Percentiles rank a stretch among this genome's conserved stretches.
Conservation (phyloP, 2,329 filamentous ascomycete species). For the Ophiostoma triangulosporum region DNA sequence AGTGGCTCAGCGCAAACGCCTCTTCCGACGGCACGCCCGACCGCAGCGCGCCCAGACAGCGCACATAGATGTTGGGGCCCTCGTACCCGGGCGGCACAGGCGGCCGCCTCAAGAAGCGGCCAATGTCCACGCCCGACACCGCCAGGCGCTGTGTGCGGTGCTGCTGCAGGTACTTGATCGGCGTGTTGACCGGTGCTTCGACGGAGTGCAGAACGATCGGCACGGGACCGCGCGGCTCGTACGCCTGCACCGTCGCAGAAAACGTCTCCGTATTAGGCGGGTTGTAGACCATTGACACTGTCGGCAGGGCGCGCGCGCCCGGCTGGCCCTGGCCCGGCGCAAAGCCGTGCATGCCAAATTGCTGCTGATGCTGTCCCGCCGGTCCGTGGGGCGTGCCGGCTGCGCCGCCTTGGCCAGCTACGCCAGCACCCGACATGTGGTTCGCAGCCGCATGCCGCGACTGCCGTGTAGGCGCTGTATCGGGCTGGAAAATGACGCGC, state of each 20-base stretch:
- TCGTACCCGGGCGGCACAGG: conserved; percentile 45
- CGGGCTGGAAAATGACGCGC: conserved; percentile 72
- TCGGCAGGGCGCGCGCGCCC: conserved; percentile 13
- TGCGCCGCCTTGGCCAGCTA: neutral
- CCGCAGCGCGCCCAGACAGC: conserved; percentile 70
- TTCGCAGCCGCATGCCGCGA: conserved; percentile 43
- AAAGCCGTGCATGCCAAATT: conserved; percentile 10
- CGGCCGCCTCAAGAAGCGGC: conserved; percentile 36
- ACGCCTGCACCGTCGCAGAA: conserved; percentile 50
- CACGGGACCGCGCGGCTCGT: conserved; percentile 49
- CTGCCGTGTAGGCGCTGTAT: conserved; percentile 51
- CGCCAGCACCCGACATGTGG: conserved; percentile 16
- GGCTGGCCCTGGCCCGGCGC: neutral
- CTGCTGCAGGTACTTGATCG: conserved; percentile 50
- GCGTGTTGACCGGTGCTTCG: conserved; percentile 60
- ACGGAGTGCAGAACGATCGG: conserved; percentile 59
- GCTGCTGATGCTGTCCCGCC: conserved; percentile 13
- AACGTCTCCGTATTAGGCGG: conserved; percentile 42
- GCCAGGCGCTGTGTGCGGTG: conserved; percentile 30
- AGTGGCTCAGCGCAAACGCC: conserved; percentile 81
- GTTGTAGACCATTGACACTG: conserved; percentile 27
- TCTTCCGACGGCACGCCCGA: conserved; percentile 71
- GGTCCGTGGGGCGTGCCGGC: conserved; percentile 12
- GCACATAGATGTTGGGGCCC: conserved; percentile 81
- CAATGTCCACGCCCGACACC: conserved; percentile 29